Evolutionary conservation across 2,329 filamentous ascomycete species (phyloP).

Genomic region (Ascochyta koolunga): DNA sequence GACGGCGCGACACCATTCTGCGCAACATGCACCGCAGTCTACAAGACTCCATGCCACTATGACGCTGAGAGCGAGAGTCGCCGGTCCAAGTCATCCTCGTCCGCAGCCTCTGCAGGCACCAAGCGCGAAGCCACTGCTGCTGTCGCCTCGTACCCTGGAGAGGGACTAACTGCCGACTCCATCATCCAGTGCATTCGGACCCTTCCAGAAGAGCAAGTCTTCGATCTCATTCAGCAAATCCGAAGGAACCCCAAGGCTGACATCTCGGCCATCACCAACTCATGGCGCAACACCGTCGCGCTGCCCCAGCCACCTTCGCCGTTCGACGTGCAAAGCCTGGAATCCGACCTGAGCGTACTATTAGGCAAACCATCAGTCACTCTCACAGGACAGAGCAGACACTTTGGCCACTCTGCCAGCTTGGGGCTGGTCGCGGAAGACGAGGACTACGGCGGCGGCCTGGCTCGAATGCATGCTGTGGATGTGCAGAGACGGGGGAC

Average conservation of each 20-base stretch:
- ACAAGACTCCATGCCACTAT: conserved; percentile 58
- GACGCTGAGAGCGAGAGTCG: conserved; percentile 57
- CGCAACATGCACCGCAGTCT: conserved; percentile 59
- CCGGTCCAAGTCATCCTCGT: conserved; percentile 47
- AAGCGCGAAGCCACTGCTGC: conserved; percentile 40
- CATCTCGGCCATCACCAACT: conserved; percentile 48
- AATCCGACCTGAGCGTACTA: conserved; percentile 45
- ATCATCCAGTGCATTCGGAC: conserved; percentile 53
- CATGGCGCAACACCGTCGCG: conserved; percentile 48
- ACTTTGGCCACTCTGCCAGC: conserved; percentile 48
- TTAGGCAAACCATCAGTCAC: conserved; percentile 46
- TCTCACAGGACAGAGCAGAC: conserved; percentile 41
- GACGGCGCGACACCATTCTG: conserved; percentile 57
- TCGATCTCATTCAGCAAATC: conserved; percentile 52
- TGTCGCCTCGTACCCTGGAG: conserved; percentile 14
- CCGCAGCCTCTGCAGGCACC: conserved; percentile 29
- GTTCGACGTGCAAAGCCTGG: conserved; percentile 36
- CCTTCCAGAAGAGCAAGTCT: conserved; percentile 54
- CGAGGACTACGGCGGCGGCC: conserved; percentile 36
- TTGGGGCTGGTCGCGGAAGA: conserved; percentile 46
- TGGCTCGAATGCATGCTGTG: conserved; percentile 17
- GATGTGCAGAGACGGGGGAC: conserved; percentile 27
- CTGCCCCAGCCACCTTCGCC: conserved; percentile 36
- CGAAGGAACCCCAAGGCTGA: conserved; percentile 50
- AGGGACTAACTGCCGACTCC: conserved; percentile 37